Evolutionary conservation across 441 rosid species (phyloP), one percentile per base, ranked within the genome.

Genomic region (Melastoma candidum): DNA sequence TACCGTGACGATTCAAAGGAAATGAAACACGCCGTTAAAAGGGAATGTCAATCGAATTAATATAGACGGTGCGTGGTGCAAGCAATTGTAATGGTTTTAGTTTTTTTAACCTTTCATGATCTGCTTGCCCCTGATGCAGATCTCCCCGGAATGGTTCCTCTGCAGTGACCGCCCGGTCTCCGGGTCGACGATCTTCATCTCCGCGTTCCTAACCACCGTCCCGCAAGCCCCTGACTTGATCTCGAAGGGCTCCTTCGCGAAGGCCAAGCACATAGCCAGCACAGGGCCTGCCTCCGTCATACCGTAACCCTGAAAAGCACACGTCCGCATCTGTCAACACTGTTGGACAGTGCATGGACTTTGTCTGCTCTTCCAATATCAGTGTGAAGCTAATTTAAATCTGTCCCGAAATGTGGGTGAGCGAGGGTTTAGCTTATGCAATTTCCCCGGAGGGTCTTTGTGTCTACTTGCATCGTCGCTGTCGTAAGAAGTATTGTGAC

Each of bases 241-340:
- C 47, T 77, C 82, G 17, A 77, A 68, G 0, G 88, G 77, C 11
- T 89, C 82, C 63, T 89, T 89, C 0, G 95, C 95, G 36, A 88
- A 83, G 1, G 87, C 90, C 61, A 81, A 54, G 13, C 87, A 78
- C 90, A 83, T 80, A 7, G 97, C 65, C 11, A 89, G 59, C 12
- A 80, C 87, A 1, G 87, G 85, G 11, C 96, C 96, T 6, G 95
- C 92, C 74, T 88, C 96, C 3, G 95, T 85, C 95, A 88, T 85
- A 44, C 96, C 96, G 41, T 88, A 88, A 0, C 95, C 96, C 96
- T 87, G 9, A 12, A 56, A 2, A 11, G 27, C 13, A 29, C 36
- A 7, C 7, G 36, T 17, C 22, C 22, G 22, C 22, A 17, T 17
- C 22, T 17, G 22, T 17, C 22, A 17, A 17, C 22, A 17, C 22